Base-by-base conservation (phyloP, 768 basidiomycete genomes). In the Fomitopsis pulvina region DNA sequence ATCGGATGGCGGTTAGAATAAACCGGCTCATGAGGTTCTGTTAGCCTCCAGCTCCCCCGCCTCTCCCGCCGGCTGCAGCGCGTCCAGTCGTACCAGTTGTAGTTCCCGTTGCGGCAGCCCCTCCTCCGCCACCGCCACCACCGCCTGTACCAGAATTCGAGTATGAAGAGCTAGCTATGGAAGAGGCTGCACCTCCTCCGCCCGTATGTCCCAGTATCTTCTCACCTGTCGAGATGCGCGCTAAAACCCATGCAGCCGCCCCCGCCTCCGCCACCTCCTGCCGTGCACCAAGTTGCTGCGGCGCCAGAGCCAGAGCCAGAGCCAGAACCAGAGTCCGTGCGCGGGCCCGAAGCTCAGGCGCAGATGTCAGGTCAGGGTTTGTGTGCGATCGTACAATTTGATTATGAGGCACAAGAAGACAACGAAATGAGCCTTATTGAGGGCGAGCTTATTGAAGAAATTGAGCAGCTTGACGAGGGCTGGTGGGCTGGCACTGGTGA, bases 401-500 rank as follows among this genome's bases (percentile, higher is more conserved):
- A 86, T 2, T 96, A 94, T 57, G 85, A 87, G 3, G 87, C 87
- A 14, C 73, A 81, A 10, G 90, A 92, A 66, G 87, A 92, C 52
- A 92, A 92, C 59, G 94, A 97, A 63, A 81, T 97, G 71, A 65
- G 65, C 50, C 74, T 96, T 21, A 55, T 70, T 1, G 92, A 95
- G 64, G 90, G 91, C 40, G 90, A 94, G 60, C 66, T 83, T 29
- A 80, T 96, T 43, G 80, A 85, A 49, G 79, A 87, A 55, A 81
- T 95, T 41, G 88, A 92, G 66, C 82, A 89, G 66, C 66, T 90
- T 14, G 90, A 86, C 56, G 87, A 90, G 57, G 88, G 89, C 5
- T 98, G 94, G 94, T 96, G 93, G 94, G 78, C 73, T 51, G 94
- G 91, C 20, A 71, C 81, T 43, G 83, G 82, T 26, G 68, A 73